A percentile compares a stretch with the other conserved stretches of the same genome.
These are phyloP conservation scores for Thelonectria rubi DNA, from an alignment of 2,329 filamentous ascomycete species.

Conservation along the genomic window DNA sequence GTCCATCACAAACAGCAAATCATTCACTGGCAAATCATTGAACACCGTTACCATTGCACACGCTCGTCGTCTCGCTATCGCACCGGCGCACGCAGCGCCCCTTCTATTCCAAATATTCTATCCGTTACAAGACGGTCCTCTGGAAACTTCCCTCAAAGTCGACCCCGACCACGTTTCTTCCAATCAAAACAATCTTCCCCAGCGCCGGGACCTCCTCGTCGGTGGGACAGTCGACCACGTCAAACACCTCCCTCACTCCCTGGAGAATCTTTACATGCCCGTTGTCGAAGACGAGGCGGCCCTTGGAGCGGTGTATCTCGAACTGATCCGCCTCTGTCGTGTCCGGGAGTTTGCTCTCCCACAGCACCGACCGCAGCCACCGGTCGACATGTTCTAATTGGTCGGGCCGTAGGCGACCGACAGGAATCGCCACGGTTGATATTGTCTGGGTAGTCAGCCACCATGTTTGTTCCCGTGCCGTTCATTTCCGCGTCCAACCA, in stretches of 20 bases:
- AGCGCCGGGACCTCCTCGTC: conserved; percentile 43
- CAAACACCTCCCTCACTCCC: conserved; percentile 92
- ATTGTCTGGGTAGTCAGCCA: conserved; percentile 69
- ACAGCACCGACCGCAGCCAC: conserved; percentile 85
- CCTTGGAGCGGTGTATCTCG: conserved; percentile 90
- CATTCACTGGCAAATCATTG: too few relatives aligned
- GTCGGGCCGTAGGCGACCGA: conserved; percentile 65
- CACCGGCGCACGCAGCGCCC: too few relatives aligned
- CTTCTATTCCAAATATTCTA: conserved; percentile 12
- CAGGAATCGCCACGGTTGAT: conserved; percentile 78
- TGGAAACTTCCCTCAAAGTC: conserved; percentile 60
- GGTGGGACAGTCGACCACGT: conserved; percentile 75
- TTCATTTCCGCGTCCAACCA: conserved; percentile 23
- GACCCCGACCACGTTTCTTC: conserved; percentile 61
- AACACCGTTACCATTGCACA: too few relatives aligned
- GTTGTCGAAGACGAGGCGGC: conserved; percentile 71
- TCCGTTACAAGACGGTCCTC: conserved; percentile 35
- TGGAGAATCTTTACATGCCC: conserved; percentile 82
- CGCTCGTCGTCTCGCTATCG: too few relatives aligned
- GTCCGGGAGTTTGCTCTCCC: conserved; percentile 74
- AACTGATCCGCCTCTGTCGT: conserved; percentile 57
- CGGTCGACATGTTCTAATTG: conserved; percentile 74
- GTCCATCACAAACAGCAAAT: neutral
- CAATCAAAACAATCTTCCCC: conserved; percentile 73
- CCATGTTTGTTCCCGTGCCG: neutral